These are phyloP conservation scores for Colletotrichum liriopes DNA, from an alignment of 2,329 filamentous ascomycete species.

Conservation along the genomic window DNA sequence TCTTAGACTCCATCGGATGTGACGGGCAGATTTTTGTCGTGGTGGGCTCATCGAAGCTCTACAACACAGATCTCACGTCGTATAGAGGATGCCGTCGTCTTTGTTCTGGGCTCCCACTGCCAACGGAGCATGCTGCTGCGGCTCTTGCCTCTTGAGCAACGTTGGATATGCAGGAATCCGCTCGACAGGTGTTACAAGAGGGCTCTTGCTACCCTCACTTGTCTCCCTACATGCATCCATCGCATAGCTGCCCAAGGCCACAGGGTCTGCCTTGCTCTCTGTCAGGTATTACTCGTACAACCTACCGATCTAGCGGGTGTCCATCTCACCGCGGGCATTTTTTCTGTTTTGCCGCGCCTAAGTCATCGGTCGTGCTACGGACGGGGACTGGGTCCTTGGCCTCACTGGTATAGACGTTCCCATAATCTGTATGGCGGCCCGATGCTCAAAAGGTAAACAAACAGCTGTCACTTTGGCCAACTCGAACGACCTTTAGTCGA, in stretches of 20 bases:
- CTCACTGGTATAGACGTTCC: background rate
- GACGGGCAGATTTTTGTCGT: no score
- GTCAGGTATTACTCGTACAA: background rate
- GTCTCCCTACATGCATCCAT: background rate
- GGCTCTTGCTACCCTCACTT: background rate
- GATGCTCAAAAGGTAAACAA: background rate
- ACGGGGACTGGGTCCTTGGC: background rate
- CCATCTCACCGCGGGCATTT: background rate
- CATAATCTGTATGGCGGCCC: constrained; percentile 4
- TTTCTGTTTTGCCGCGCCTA: background rate
- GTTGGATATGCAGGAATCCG: constrained; percentile 7
- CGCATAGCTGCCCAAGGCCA: constrained; percentile 1
- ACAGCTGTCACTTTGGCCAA: background rate
- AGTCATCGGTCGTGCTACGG: constrained; percentile 13
- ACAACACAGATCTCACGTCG: background rate
- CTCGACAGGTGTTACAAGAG: constrained; percentile 2
- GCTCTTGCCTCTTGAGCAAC: background rate
- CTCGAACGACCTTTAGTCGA: no score
- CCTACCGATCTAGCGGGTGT: background rate
- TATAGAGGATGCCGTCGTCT: constrained; percentile 11
- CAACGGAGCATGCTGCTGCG: background rate
- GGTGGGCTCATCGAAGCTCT: background rate
- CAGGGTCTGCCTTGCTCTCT: constrained; percentile 11
- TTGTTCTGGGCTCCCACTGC: constrained; percentile 5
- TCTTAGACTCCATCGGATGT: background rate